A percentile compares a stretch with the other conserved stretches of the same genome.
These are phyloP conservation scores for Dothideomycetes sp. DNA, from an alignment of 2,329 filamentous ascomycete species.

Conservation along the genomic window DNA sequence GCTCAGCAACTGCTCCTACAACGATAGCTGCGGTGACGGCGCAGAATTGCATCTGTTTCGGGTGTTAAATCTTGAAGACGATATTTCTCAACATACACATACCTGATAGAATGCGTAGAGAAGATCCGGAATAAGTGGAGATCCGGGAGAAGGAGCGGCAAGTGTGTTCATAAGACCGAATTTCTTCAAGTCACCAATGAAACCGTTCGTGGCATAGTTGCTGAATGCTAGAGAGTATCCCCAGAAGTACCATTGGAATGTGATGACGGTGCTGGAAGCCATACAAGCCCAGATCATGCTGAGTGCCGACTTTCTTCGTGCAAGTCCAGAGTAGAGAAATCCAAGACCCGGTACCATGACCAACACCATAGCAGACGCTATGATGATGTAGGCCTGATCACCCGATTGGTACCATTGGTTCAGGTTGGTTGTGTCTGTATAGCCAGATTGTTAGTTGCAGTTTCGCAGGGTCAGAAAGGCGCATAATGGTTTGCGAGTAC, in stretches of 20 bases:
- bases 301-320: conserved; percentile 92
- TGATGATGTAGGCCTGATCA: conserved; percentile 87
- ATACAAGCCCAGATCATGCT: conserved; percentile 97
- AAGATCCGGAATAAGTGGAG: conserved; percentile 76
- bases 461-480: neutral
- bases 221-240: conserved; percentile 94
- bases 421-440: conserved; percentile 65
- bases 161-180: conserved; percentile 83
- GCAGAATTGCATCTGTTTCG: conserved; percentile 82
- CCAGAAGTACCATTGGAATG: conserved; percentile 99
- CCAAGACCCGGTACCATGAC: conserved; percentile 95
- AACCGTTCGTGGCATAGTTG: conserved; percentile 67
- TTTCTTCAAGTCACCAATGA: conserved; percentile 81
- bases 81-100: too few species aligned
- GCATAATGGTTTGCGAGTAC: too few species aligned
- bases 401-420: conserved; percentile 93
- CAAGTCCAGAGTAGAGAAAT: conserved; percentile 94
- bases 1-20: conserved; percentile 84
- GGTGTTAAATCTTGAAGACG: too few species aligned
- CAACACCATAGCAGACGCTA: conserved; percentile 84
- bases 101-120: conserved; percentile 93
- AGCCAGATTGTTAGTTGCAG: neutral
- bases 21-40: conserved; percentile 85
- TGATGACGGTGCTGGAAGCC: conserved; percentile 81
- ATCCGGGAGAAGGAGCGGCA: conserved; percentile 75